Evolutionary conservation across 768 basidiomycete genomes (phyloP).

Genomic region (Calocera cornea): DNA sequence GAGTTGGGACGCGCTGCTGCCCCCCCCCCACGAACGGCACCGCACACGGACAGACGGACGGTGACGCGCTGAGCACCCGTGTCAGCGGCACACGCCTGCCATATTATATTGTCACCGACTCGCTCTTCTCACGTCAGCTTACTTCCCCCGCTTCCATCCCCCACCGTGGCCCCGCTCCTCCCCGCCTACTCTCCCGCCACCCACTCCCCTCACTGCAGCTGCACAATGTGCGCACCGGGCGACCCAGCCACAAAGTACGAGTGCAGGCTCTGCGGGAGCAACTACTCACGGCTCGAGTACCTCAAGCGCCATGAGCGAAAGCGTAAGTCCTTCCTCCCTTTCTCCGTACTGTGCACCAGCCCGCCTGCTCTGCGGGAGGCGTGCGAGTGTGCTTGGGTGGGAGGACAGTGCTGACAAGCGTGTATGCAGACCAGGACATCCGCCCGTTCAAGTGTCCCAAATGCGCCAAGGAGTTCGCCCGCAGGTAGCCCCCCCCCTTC

Average conservation of each 20-base stretch:
- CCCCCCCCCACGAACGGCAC: too few relatives aligned
- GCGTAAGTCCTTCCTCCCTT: slow-evolving; percentile 18
- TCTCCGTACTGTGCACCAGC: too few relatives aligned
- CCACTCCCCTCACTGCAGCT: not conserved
- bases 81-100: too few relatives aligned
- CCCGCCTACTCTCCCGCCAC: not conserved
- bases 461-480: slow-evolving; percentile 26
- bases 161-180: not conserved
- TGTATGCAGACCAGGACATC: slow-evolving; percentile 23
- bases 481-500: slow-evolving; percentile 20
- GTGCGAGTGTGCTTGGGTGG: too few relatives aligned
- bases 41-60: too few relatives aligned
- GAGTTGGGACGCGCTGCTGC: too few relatives aligned
- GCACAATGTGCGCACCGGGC: not conserved
- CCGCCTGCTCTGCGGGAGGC: too few relatives aligned
- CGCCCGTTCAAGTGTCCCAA: slow-evolving; percentile 26
- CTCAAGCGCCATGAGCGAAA: slow-evolving; percentile 27
- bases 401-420: not conserved
- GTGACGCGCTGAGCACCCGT: too few relatives aligned
- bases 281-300: slow-evolving; percentile 28
- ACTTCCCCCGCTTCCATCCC: not conserved
- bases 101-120: too few relatives aligned
- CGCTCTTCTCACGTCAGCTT: too few relatives aligned
- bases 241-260: slow-evolving; percentile 1
- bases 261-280: slow-evolving; percentile 16